These are phyloP conservation scores for Aspergillus unguis DNA, from an alignment of 2,329 filamentous ascomycete species.

Conservation along the genomic window DNA sequence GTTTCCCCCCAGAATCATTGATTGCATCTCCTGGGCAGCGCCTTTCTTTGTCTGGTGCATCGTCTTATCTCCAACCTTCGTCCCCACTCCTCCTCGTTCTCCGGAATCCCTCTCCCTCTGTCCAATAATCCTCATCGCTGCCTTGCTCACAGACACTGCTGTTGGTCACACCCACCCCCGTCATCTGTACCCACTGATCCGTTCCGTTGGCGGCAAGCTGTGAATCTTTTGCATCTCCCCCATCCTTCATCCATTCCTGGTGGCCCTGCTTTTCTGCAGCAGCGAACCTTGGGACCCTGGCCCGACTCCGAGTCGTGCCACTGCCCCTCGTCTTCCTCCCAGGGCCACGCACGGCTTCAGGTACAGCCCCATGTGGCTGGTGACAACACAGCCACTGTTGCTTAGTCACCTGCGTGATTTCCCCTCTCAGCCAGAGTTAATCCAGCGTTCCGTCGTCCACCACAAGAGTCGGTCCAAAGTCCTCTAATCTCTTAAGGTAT, in stretches of 20 bases:
- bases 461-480: neutral
- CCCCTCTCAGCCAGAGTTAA: conserved; percentile 20
- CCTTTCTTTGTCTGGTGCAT: conserved; percentile 14
- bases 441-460: neutral
- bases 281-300: conserved; percentile 17
- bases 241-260: conserved; percentile 2
- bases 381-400: neutral
- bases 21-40: conserved; percentile 9
- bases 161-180: conserved; percentile 18
- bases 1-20: neutral
- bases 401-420: conserved; percentile 21
- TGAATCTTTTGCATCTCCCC: conserved; percentile 19
- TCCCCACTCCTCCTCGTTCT: conserved; percentile 7
- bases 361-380: neutral
- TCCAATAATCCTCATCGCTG: conserved; percentile 15
- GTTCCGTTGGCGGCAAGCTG: conserved; percentile 20
- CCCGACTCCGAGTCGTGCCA: neutral
- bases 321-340: neutral
- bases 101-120: conserved; percentile 8
- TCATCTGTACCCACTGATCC: conserved; percentile 23
- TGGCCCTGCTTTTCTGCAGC: conserved; percentile 19
- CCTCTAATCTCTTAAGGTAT: conserved; percentile 8
- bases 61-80: conserved; percentile 9
- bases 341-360: too few relatives aligned
- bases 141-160: conserved; percentile 10